Evolutionary conservation across 2,329 filamentous ascomycete species (phyloP).

Genomic region (Westerdykella aurantiaca): DNA sequence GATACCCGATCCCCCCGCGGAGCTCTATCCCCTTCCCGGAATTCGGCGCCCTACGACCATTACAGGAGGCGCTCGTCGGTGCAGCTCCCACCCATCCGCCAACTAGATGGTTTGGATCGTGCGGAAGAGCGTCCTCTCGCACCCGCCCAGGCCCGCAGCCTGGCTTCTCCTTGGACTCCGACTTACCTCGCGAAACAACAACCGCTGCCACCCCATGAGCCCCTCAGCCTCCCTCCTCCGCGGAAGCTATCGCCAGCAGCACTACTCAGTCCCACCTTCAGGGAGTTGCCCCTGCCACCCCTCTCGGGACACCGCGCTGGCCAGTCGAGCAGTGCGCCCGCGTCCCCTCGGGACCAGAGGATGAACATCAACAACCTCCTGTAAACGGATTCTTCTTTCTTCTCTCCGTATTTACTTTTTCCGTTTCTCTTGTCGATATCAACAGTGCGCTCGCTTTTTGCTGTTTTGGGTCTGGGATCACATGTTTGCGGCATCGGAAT

Average conservation of each 20-base stretch:
- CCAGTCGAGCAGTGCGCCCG: slow-evolving; percentile 28
- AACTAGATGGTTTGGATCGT: slow-evolving; percentile 11
- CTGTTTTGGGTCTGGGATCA: too few species aligned
- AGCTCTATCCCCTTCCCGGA: slow-evolving; percentile 39
- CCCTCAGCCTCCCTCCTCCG: slow-evolving; percentile 18
- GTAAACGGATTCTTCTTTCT: slow-evolving; percentile 10
- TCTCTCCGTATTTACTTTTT: background rate
- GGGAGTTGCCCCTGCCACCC: slow-evolving; percentile 27
- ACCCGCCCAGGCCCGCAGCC: too few species aligned
- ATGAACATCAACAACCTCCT: slow-evolving; percentile 34
- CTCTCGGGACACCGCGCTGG: background rate
- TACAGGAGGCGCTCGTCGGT: slow-evolving; percentile 28
- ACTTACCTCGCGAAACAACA: slow-evolving; percentile 13
- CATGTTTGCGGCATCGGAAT: too few species aligned
- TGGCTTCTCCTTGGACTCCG: background rate
- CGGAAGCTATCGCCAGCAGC: slow-evolving; percentile 7
- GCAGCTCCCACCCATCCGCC: slow-evolving; percentile 31
- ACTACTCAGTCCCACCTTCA: slow-evolving; percentile 20
- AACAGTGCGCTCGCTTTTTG: background rate
- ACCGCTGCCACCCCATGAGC: slow-evolving; percentile 29
- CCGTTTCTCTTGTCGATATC: background rate
- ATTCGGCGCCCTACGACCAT: slow-evolving; percentile 19
- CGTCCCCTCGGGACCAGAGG: slow-evolving; percentile 26
- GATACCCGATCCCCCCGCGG: slow-evolving; percentile 44
- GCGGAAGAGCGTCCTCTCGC: too few species aligned